These are phyloP conservation scores for Vitis rotundifolia DNA, from an alignment of 164 flowering plant genomes.

Conservation along the genomic window DNA sequence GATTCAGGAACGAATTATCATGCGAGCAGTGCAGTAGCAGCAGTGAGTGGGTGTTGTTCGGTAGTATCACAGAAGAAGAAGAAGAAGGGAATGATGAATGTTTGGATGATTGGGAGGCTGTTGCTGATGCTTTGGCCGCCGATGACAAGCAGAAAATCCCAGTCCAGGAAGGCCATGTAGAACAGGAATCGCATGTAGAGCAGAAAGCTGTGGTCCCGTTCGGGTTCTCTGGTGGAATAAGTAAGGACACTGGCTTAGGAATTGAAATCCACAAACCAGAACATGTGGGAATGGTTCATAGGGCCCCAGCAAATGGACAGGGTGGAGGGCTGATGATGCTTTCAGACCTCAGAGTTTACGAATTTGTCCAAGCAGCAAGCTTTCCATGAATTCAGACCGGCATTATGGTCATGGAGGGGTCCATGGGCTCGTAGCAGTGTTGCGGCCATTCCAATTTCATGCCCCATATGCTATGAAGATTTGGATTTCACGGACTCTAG, in stretches of 20 bases:
- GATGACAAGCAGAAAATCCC: slow-evolving; percentile 28
- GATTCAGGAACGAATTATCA: slow-evolving; percentile 46
- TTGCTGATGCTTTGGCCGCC: slow-evolving; percentile 70
- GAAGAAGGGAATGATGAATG: slow-evolving; percentile 42
- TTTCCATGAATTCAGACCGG: slow-evolving; percentile 41
- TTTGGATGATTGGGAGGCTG: slow-evolving; percentile 63
- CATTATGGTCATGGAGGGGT: slow-evolving; percentile 35
- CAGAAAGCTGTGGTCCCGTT: not conserved
- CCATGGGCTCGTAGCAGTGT: slow-evolving; percentile 40
- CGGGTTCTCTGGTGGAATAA: slow-evolving; percentile 13
- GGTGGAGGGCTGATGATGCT: slow-evolving; percentile 91
- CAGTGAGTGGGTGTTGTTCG: slow-evolving; percentile 48
- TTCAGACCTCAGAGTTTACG: slow-evolving; percentile 76
- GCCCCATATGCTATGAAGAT: slow-evolving; percentile 91
- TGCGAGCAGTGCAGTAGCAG: slow-evolving; percentile 53
- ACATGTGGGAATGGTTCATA: slow-evolving; percentile 1
- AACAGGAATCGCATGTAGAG: slow-evolving; percentile 14
- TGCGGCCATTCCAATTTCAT: slow-evolving; percentile 53
- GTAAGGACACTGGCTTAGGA: slow-evolving; percentile 7
- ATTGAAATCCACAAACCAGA: slow-evolving; percentile 23
- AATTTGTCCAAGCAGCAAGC: slow-evolving; percentile 70
- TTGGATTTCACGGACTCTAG: slow-evolving; percentile 79
- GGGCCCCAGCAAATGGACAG: slow-evolving; percentile 24
- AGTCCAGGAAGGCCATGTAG: too few species aligned
- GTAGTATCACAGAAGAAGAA: slow-evolving; percentile 56